Base-by-base conservation (phyloP, 139 green algal species). In the Limnomonas spitsbergensis region DNA sequence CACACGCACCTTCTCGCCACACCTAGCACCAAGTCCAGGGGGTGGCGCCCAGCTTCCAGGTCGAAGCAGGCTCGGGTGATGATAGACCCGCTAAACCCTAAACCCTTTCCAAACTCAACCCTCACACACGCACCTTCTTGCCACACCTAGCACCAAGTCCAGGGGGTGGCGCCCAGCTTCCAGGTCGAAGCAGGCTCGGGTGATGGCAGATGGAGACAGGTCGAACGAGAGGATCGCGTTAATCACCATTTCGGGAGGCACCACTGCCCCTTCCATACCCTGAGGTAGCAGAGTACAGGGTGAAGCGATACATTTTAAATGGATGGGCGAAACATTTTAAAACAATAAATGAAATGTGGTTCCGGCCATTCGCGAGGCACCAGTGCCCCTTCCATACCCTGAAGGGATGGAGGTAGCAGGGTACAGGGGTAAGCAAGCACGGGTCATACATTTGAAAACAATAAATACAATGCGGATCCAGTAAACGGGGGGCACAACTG, bases 141-240 rank as follows among this genome's bases (percentile, higher is more conserved):
- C 14, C 14, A 61, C 20, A 14, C 47, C 47, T 61, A 61, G 20
- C 20, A 14, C 20, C 47, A 61, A 61, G 56, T 32, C 56, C 56
- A 70, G 9, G 27, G 56, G 56, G 29, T 70, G 56, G 4, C 9
- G 27, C 14, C 56, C 56, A 70, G 56, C 56, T 32, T 70, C 56
- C 14, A 70, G 29, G 56, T 70, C 56, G 29, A 70, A 70, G 56
- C 56, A 70, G 27, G 56, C 56, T 24, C 56, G 56, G 56, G n/a
- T 70, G 27, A 70, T 36, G 29, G 56, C 9, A 14, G 56, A 36
- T 4, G 56, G n/a, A 7, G 56, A 70, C 56, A 70, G 56, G 29
- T 70, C 56, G 29, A 38, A 70, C 29, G 56, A 34, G n/a, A 70
- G 29, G 7, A 70, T 35, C 27, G 56, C 56, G 29, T 70, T 20